Conservation (phyloP, 2,329 filamentous ascomycete genomes). For the Verticillium nubilum region DNA sequence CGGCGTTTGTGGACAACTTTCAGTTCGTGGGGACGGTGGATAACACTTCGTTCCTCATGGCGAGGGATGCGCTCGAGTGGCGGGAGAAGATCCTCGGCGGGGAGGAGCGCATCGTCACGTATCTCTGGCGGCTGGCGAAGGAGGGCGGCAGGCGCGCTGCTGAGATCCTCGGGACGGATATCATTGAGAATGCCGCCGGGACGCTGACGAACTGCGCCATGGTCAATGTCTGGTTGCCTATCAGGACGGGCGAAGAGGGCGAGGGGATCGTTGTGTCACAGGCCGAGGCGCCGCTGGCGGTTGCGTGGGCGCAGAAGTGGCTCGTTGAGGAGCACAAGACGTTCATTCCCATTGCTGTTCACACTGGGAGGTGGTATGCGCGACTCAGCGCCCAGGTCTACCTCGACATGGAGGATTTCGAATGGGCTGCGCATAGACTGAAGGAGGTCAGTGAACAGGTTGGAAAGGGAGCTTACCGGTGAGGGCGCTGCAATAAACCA, state of each 20-base stretch:
- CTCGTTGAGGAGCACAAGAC: slow-evolving; percentile 61
- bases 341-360: slow-evolving; percentile 60
- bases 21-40: slow-evolving; percentile 75
- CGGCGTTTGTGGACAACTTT: slow-evolving; percentile 64
- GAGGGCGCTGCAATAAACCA: not conserved
- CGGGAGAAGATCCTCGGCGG: slow-evolving; percentile 64
- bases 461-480: slow-evolving; percentile 13
- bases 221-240: slow-evolving; percentile 68
- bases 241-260: slow-evolving; percentile 31
- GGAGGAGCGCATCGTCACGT: slow-evolving; percentile 62
- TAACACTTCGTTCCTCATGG: slow-evolving; percentile 63
- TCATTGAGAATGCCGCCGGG: slow-evolving; percentile 60
- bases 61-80: slow-evolving; percentile 68
- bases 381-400: slow-evolving; percentile 80
- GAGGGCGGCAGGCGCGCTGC: slow-evolving; percentile 59
- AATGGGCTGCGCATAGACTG: slow-evolving; percentile 58
- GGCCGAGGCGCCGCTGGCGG: slow-evolving; percentile 28
- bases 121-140: slow-evolving; percentile 57
- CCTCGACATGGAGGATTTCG: slow-evolving; percentile 71
- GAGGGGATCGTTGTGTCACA: slow-evolving; percentile 5
- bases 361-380: slow-evolving; percentile 61
- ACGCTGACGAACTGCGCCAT: slow-evolving; percentile 64
- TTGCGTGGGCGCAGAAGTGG: slow-evolving; percentile 52
- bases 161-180: slow-evolving; percentile 58
- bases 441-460: slow-evolving; percentile 40